A percentile compares a stretch with the other conserved stretches of the same genome.
Evolutionary conservation across 768 basidiomycete species (phyloP).

Genomic region (Leccinellum rugosiceps): DNA sequence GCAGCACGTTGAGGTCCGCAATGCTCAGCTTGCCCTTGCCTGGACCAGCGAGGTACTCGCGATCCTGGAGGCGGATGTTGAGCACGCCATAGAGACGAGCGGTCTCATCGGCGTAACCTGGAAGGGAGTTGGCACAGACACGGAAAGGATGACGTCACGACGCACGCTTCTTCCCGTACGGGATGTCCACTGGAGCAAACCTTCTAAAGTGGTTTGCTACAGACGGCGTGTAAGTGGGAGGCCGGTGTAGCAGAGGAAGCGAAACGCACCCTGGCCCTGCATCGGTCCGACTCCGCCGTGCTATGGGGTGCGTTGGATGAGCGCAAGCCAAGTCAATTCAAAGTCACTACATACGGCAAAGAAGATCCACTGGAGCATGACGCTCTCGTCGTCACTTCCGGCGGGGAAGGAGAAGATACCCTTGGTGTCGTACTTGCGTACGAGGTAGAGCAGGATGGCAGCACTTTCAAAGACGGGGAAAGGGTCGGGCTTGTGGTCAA

Average conservation of each 20-base stretch:
- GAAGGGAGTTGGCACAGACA: constrained; percentile 14
- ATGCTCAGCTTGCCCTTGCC: constrained; percentile 64
- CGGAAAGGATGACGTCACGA: background rate
- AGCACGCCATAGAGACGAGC: constrained; percentile 81
- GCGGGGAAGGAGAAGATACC: constrained; percentile 65
- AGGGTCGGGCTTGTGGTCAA: constrained; percentile 53
- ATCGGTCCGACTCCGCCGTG: constrained; percentile 86
- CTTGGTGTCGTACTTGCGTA: constrained; percentile 78
- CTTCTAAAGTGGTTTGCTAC: constrained; percentile 67
- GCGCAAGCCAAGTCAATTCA: background rate
- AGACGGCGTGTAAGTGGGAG: constrained; percentile 1
- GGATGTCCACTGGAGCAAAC: constrained; percentile 64
- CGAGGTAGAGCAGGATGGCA: constrained; percentile 81
- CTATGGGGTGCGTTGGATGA: constrained; percentile 31
- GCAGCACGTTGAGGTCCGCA: constrained; percentile 67
- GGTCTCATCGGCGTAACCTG: constrained; percentile 78
- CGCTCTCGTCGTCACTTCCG: constrained; percentile 58
- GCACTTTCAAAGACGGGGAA: constrained; percentile 75
- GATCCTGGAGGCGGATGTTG: constrained; percentile 66
- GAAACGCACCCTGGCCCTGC: constrained; percentile 61
- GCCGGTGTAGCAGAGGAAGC: background rate
- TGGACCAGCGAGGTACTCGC: constrained; percentile 80
- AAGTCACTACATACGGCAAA: constrained; percentile 51
- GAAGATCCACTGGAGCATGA: constrained; percentile 84
- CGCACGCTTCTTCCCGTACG: constrained; percentile 65